Base-by-base conservation (phyloP, 1,284 basidiomycete genomes). In the Blastosporella zonata region DNA sequence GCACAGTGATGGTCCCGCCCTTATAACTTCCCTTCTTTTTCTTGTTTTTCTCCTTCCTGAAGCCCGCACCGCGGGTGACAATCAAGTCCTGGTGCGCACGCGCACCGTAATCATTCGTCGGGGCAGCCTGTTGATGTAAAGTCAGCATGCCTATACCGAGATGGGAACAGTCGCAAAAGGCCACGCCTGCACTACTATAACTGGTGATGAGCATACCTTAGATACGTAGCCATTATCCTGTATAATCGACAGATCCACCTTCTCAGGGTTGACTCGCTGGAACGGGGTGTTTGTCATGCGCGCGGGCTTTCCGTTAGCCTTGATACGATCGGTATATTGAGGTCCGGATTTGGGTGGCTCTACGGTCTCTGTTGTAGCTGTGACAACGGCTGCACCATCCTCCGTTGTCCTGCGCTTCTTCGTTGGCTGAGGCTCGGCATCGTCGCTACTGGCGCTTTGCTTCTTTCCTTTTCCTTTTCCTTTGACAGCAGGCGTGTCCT, bases 41-140 rank as follows among this genome's bases (percentile, higher is more conserved):
- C 82, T 99, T 99, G 74, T 97, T 98, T 74, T 99, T 98, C 75
- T 97, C 96, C 70, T 98, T 99, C 47, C 93, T 82, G 76, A 99
- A 99, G 6, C 92, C 91, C 41, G 90, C 89, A 9, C 96, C 96
- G 5, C 93, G 81, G 2, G 96, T 98, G 18, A 95, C 90, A 57
- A 97, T 89, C 52, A 99, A 73, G 68, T 98, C 96, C 40, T 79
- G 76, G 53, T 84, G 84, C 0, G 96, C 96, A 48, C 78, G 80
- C 15, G 86, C 87, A 25, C 96, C 96, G 63, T 97, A 99, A 64
- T 97, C 96, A 56, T 84, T 86, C 17, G 59, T 58, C 2, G 76
- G 70, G 2, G 78, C 83, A 50, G 76, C 72, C 86, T 90, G 55
- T 28, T 17, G 18, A 20, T 34, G 36, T 23, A 33, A 42, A 18